Conservation (phyloP, 768 basidiomycete species). For the Udeniomyces megalosporus region DNA sequence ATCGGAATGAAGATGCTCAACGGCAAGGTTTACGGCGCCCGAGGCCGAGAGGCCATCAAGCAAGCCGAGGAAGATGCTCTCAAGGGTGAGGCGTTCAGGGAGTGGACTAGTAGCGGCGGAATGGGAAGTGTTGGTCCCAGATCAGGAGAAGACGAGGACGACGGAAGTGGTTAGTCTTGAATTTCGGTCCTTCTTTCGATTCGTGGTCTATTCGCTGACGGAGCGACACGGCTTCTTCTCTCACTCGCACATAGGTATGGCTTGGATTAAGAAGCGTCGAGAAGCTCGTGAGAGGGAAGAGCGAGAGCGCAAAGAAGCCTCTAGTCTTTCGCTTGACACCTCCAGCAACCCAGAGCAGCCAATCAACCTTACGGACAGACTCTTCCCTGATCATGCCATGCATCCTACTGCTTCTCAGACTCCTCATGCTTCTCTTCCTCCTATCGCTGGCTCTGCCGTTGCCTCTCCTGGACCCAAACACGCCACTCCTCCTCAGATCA, state of each 20-base stretch:
- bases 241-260: neutral
- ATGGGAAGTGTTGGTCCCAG: neutral
- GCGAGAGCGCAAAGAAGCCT: neutral
- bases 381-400: neutral
- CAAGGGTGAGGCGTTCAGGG: conserved; percentile 3
- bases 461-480: neutral
- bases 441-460: neutral
- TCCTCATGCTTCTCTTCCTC: neutral
- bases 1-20: conserved; percentile 12
- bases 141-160: conserved; percentile 1
- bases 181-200: no score
- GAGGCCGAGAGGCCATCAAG: conserved; percentile 2
- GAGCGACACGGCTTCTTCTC: neutral
- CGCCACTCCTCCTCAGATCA: neutral
- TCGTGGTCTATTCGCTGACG: neutral
- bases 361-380: neutral
- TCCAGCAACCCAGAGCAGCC: neutral
- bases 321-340: neutral
- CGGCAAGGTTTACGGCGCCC: conserved; percentile 6
- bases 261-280: conserved; percentile 6
- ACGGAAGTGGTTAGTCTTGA: conserved; percentile 14
- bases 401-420: neutral
- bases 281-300: conserved; percentile 9
- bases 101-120: neutral
- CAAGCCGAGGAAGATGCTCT: conserved; percentile 9